A percentile compares a stretch with the other conserved stretches of the same genome.
phyloP scores from a whole-genome alignment of 2,329 filamentous ascomycete species.

The Trichoderma guizhouense region DNA sequence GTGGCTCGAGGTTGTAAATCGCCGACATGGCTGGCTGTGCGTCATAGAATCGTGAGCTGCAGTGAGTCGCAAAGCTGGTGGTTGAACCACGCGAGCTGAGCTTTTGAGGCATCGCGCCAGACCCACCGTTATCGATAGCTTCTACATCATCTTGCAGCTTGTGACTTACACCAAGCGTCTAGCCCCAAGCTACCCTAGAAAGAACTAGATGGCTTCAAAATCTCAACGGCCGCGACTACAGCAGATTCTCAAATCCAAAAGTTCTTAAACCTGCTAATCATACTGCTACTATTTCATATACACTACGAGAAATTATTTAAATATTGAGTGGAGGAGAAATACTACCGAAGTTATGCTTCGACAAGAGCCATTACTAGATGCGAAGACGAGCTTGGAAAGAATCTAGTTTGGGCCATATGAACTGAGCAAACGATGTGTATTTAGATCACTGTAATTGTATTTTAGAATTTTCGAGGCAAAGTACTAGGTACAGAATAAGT shows the following conservation, averaged over 20 bases:
- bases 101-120: slow-evolving; percentile 8
- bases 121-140: slow-evolving; percentile 14
- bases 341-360: background rate
- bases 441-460: background rate
- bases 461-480: background rate
- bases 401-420: background rate
- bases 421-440: background rate
- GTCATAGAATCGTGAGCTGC: background rate
- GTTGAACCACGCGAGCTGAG: slow-evolving; percentile 2
- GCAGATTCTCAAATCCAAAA: background rate
- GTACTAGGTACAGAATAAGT: background rate
- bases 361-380: background rate
- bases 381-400: background rate
- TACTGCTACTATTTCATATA: too few relatives aligned
- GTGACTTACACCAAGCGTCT: background rate
- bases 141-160: background rate
- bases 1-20: slow-evolving; percentile 91
- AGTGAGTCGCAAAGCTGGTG: background rate
- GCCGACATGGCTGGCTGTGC: slow-evolving; percentile 63
- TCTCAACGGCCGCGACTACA: background rate
- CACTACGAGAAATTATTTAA: background rate
- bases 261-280: background rate
- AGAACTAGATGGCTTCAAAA: background rate
- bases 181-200: background rate
- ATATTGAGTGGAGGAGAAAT: background rate